Base-by-base conservation (phyloP, 2,329 filamentous ascomycete genomes). In the Aspergillus sclerotialis region DNA sequence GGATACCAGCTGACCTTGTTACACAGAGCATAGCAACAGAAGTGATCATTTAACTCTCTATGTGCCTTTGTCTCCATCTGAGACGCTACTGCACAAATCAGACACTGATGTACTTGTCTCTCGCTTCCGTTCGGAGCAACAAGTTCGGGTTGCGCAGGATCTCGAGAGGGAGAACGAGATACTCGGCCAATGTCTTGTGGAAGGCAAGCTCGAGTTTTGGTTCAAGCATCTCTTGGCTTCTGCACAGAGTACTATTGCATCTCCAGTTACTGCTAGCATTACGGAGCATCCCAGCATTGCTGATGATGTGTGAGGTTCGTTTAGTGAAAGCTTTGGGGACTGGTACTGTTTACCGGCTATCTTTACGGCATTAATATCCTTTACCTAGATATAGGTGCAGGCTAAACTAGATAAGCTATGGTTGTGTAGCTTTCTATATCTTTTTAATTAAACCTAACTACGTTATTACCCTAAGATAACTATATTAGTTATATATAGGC, bases 201-300 rank as follows among this genome's bases (percentile, higher is more conserved):
- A 80, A 56, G 72, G 78, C 38, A 72, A 79, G 24, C 70, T 94
- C 8, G 76, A 78, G 5, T 72, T 81, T 36, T 94, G 89, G 84
- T 72, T 73, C 39, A 57, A 54, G 11, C 52, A 53, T 31, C 43
- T 62, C 17, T 26, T 51, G 6, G 37, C 46, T 18, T 53, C 45
- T 23, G 37, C 49, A 11, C 37, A 44, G 9, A 33, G 37, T 29
- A 33, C 43, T 28, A 32, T 33, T 12, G 24, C 38, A 36, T 42
- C 35, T n/a, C 12, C 29, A 28, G 21, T 25, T 17, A 25, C 8
- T 28, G 13, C 12, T 16, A 14, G 13, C 24, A 12, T 28, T 30
- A 12, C 8, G 8, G 26, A 28, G 10, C 11, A 31, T 11, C 33
- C 24, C 16, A 31, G 21, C 16, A 16, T 29, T 17, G 27, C n/a